phyloP scores from a whole-genome alignment of 495 filamentous ascomycete species.

The Annulohypoxylon maeteangense region DNA sequence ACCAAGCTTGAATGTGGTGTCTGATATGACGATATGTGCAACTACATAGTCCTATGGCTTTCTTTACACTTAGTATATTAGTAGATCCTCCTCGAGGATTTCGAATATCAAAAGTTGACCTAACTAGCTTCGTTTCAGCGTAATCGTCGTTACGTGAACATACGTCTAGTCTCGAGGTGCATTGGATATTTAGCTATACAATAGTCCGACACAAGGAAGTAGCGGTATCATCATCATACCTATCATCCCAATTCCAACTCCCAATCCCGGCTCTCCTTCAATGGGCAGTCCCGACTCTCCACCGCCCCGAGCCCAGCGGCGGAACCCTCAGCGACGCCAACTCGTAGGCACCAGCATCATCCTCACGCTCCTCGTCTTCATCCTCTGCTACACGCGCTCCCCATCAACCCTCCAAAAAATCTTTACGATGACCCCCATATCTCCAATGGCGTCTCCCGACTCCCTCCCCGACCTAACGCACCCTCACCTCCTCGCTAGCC shows the following conservation, averaged over 20 bases:
- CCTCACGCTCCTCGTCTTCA: slow-evolving; percentile 25
- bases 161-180: background rate
- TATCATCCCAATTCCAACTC: background rate
- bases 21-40: slow-evolving; percentile 1
- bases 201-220: background rate
- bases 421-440: background rate
- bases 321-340: background rate
- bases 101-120: background rate
- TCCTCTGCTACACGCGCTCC: slow-evolving; percentile 27
- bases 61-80: background rate
- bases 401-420: background rate
- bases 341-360: slow-evolving; percentile 18
- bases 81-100: background rate
- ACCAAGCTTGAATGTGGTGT: slow-evolving; percentile 7
- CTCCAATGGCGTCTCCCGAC: slow-evolving; percentile 36
- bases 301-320: slow-evolving; percentile 14
- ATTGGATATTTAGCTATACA: background rate
- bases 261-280: background rate
- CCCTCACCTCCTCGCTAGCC: slow-evolving; percentile 46
- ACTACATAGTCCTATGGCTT: background rate
- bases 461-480: slow-evolving; percentile 48
- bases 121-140: background rate
- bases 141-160: background rate
- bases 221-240: background rate
- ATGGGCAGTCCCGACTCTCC: slow-evolving; percentile 14